Base-by-base conservation (phyloP, 768 basidiomycete genomes). In the Solioccasus polychromus region DNA sequence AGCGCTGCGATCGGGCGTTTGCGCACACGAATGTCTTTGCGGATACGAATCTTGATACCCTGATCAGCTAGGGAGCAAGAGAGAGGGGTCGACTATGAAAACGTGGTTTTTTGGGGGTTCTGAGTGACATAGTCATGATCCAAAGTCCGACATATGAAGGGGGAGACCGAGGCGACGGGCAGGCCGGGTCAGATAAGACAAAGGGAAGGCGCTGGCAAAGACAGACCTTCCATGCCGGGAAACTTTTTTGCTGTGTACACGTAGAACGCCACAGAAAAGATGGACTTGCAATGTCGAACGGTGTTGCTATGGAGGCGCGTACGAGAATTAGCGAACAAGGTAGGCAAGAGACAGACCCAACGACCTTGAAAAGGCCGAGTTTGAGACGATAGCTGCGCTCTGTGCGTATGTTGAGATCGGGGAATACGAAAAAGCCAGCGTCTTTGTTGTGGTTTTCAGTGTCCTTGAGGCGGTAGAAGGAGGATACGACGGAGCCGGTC, bases 211-310 rank as follows among this genome's bases (percentile, higher is more conserved):
- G 19, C 19, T 7, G 10, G 29, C 37, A 23, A 32, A 22, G 8
- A 68, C 81, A 20, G 53, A 89, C 91, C 85, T 74, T 92, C 88
- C 89, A 94, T 94, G 19, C 93, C 92, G 0, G 93, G 92, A 62
- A 95, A 96, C 68, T 93, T 92, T 76, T 96, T 96, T 12, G 92
- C 90, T 0, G 92, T 92, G 64, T 92, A 96, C 10, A 96, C 94
- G 52, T 92, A 92, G 67, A 97, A 97, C 0, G 88, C 81, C 1
- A 83, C 79, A 0, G 91, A 92, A 66, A 85, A 87, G 45, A 92
- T 91, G 0, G 85, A 87, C 59, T 89, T 90, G 71, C 92, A 94
- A 61, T 93, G 92, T 30, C 83, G 84, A 28, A 94, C 91, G 48
- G 85, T 86, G 56, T 85, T 83, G 11, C 88, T 90, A 63, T 39